Base-by-base conservation (phyloP, 768 basidiomycete species). In the Suillus paluster region DNA sequence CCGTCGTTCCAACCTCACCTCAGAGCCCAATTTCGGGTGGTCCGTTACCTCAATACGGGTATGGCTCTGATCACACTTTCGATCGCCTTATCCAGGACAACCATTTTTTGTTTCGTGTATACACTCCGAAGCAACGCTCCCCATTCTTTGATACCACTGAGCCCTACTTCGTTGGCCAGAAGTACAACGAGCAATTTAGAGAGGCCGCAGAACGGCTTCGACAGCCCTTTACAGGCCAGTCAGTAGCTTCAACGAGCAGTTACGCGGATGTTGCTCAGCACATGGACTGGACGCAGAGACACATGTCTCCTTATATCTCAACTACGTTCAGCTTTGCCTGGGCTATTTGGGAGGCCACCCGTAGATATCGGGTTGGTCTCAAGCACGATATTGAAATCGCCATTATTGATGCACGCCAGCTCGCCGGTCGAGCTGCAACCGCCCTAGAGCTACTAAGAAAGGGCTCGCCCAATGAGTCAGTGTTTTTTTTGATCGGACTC, bases 301-400 rank as follows among this genome's bases (percentile, higher is more conserved):
- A 85, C 5, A 80, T 84, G 21, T 93, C 91, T 0, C 80, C 85
- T 5, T 92, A 84, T 63, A 83, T 92, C 48, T 89, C 91, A 3
- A 83, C 89, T 2, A 91, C 91, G 6, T 92, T 92, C 72, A 92
- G 88, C 77, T 90, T 92, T 66, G 84, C 83, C 41, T 93, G 91
- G 91, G 86, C 90, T 9, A 80, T 92, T 41, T 93, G 90, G 90
- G 91, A 93, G 71, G 91, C 90, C 5, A 81, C 89, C 23, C 80
- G 89, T 60, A 85, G 91, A n/a, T 91, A 90, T 69, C 85, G 87
- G 66, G 75, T 80, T 41, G 86, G 86, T 42, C 76, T 91, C 58
- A 92, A 93, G 72, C 89, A 91, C 63, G 86, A 90, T 60, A 77
- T 93, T 33, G 83, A 92, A 71, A 91, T 93, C 64, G 91, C 91